Evolutionary conservation across 1,139 yeast genomes (phyloP).

Genomic region (Entelexis paramagnoliae): DNA sequence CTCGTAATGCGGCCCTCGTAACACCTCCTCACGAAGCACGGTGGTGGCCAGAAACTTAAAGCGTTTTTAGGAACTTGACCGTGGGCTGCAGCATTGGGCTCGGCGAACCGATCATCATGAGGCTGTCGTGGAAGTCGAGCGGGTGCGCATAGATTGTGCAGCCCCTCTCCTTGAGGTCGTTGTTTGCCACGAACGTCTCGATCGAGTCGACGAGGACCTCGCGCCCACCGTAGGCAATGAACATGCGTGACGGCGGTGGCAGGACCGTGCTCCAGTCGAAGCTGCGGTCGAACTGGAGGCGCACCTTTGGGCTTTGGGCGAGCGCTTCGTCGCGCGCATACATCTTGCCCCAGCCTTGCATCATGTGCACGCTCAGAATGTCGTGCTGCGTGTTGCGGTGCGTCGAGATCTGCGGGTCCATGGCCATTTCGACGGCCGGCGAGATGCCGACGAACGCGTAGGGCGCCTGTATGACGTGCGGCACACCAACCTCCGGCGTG

Average conservation of each 20-base stretch:
- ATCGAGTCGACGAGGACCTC: constrained; percentile 14
- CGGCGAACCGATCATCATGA: constrained; percentile 5
- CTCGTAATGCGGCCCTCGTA: no score
- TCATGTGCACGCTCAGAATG: neutral
- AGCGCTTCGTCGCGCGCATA: neutral
- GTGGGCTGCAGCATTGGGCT: neutral
- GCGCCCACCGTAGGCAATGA: constrained; percentile 13
- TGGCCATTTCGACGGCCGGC: constrained; percentile 11
- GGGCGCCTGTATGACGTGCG: constrained; percentile 6
- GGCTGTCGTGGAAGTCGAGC: constrained; percentile 11
- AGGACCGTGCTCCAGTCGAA: constrained; percentile 11
- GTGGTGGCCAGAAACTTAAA: no score
- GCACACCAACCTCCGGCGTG: neutral
- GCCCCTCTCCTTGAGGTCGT: neutral
- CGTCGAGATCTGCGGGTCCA: neutral
- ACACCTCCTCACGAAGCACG: no score
- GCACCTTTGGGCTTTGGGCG: neutral
- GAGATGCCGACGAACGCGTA: constrained; percentile 1
- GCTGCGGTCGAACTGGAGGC: neutral
- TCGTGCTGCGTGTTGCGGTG: neutral
- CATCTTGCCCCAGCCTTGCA: neutral
- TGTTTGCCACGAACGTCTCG: neutral
- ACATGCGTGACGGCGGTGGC: constrained; percentile 8
- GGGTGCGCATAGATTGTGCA: constrained; percentile 6
- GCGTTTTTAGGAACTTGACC: constrained; percentile 1